Evolutionary conservation across 2,329 filamentous ascomycete species (phyloP).

Genomic region (Cercospora sojina): DNA sequence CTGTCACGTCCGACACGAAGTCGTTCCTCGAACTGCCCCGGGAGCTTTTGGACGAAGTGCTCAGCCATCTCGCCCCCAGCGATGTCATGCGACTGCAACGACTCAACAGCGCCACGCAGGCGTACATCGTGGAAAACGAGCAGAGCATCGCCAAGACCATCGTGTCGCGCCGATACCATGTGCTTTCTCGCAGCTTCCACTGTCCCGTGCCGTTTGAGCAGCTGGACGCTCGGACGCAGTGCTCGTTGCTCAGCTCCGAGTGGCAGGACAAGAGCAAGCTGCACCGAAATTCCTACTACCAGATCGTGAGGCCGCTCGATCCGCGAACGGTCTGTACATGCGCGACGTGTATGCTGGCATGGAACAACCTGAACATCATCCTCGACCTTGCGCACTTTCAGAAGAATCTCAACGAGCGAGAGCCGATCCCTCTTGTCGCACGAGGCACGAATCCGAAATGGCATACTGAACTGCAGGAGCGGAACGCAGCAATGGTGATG

Average conservation of each 20-base stretch:
- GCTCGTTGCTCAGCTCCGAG: conserved; percentile 42
- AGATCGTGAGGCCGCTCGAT: conserved; percentile 53
- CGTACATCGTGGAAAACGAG: conserved; percentile 50
- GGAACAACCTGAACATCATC: conserved; percentile 56
- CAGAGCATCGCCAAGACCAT: conserved; percentile 47
- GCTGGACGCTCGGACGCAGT: conserved; percentile 27
- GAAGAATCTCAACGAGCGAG: conserved; percentile 49
- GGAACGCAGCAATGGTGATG: conserved; percentile 47
- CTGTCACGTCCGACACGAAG: conserved; percentile 35
- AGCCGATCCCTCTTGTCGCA: conserved; percentile 54
- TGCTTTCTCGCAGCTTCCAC: conserved; percentile 54
- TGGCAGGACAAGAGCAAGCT: conserved; percentile 49
- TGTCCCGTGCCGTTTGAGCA: conserved; percentile 51
- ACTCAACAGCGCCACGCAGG: conserved; percentile 45
- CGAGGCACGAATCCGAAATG: conserved; percentile 51
- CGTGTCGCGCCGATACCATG: conserved; percentile 50
- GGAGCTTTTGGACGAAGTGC: conserved; percentile 53
- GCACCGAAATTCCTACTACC: conserved; percentile 55
- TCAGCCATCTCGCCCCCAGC: conserved; percentile 51
- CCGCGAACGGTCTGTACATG: conserved; percentile 55
- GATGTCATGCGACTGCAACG: conserved; percentile 51
- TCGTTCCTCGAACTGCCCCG: conserved; percentile 52
- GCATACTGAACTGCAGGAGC: conserved; percentile 50
- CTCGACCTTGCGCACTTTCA: conserved; percentile 61
- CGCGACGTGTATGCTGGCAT: conserved; percentile 56